Base-by-base conservation (phyloP, 1,139 yeast genomes). In the Pneumocystis murina region DNA sequence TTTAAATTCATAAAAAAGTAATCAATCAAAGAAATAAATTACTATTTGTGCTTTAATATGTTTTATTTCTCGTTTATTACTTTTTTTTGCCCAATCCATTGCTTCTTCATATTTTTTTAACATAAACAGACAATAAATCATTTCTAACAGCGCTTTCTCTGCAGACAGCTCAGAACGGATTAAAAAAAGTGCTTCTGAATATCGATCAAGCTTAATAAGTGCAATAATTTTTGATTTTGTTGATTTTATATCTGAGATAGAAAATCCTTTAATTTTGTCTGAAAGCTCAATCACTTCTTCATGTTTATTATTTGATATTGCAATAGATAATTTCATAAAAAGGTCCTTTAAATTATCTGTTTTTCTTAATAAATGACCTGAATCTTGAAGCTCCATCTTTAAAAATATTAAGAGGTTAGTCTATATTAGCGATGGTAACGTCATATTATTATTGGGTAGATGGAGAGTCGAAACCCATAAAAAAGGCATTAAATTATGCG, bases 21-120 rank as follows among this genome's bases (percentile, higher is more conserved):
- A 5, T 3, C 0, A 40, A 28, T 30, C 28, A 38, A 39, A 14
- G 10, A 1, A 59, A 30, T 61, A 58, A 17, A 30, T 63, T 38
- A 68, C 69, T 36, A 64, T 83, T 75, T 91, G 98, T 0, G 97
- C 96, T 67, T 84, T 74, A n/a, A 89, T 79, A 72, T 90, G 96
- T 63, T 79, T 75, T 66, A 87, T 75, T 0, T 89, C 91, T 68
- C 84, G 75, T 68, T 68, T 64, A 14, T 69, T 68, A 20, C 63
- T 59, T 16, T 39, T 43, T 17, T 72, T 69, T 16, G 78, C 68
- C 8, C 62, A 70, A 60, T 39, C 75, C 67, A 82, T 74, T 39
- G 76, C 73, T 6, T 76, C 76, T 64, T 66, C 64, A 16, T 84
- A 77, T 62, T 77, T 75, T 62, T 84, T 85, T 61, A 84, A 72